Percentiles rank a stretch among this genome's conserved stretches.
These are phyloP conservation scores for Detonula confervacea DNA, from an alignment of 352 stramenopile genomes.

Conservation along the genomic window DNA sequence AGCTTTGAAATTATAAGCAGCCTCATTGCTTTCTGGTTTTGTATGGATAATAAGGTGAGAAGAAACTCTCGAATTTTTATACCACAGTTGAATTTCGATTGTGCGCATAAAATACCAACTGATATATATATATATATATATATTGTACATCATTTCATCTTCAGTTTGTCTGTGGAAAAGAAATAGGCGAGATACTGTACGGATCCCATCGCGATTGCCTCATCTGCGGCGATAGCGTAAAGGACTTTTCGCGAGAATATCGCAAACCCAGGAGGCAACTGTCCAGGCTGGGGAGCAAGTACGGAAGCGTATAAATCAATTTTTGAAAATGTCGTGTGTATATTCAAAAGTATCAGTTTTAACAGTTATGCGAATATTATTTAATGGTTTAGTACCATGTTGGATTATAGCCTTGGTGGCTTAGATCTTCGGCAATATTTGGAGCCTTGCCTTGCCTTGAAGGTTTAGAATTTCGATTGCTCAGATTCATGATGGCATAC, in stretches of 20 bases:
- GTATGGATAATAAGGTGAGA: conserved; percentile 54
- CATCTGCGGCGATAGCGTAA: conserved; percentile 25
- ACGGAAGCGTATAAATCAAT: background rate
- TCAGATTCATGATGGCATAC: no score
- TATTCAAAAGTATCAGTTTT: no score
- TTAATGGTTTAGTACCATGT: no score
- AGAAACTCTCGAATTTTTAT: no score
- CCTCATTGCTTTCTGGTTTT: conserved; percentile 61
- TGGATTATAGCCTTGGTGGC: no score
- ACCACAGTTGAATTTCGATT: background rate
- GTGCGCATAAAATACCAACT: background rate
- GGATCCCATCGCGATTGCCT: conserved; percentile 42
- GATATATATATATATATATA: background rate
- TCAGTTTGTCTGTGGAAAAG: conserved; percentile 43
- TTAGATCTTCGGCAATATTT: no score
- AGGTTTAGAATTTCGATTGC: no score
- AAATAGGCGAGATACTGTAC: conserved; percentile 60
- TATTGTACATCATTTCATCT: background rate
- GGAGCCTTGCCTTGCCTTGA: no score
- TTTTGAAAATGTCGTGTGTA: no score
- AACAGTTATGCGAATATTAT: no score
- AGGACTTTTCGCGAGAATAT: conserved; percentile 19
- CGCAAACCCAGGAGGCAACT: background rate
- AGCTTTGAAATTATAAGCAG: conserved; percentile 50
- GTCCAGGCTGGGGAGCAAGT: no score